phyloP scores from a whole-genome alignment of 164 flowering plant genomes.

The Vitis amurensis region DNA sequence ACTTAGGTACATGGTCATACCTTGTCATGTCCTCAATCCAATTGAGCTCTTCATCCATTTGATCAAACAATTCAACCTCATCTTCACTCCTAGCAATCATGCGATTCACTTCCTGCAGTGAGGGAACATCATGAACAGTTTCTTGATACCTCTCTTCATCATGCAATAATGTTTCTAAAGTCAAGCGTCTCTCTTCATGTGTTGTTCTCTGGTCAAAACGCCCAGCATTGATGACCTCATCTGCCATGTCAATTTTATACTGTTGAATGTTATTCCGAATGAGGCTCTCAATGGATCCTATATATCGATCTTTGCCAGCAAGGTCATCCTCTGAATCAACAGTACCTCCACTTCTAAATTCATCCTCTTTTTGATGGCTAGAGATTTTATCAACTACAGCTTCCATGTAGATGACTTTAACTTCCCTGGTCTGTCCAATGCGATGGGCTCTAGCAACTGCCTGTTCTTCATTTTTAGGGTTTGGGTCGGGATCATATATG shows the following conservation, averaged over 20 bases:
- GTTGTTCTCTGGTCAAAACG: constrained; percentile 99
- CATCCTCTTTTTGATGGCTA: constrained; percentile 92
- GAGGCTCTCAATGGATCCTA: constrained; percentile 97
- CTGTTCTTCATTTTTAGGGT: constrained; percentile 99
- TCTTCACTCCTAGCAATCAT: constrained; percentile 97
- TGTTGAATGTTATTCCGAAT: constrained; percentile 97
- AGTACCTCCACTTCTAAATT: constrained; percentile 67
- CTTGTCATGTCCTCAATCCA: constrained; percentile 86
- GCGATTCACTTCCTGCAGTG: constrained; percentile 91
- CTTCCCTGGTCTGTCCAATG: constrained; percentile 96
- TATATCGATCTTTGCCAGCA: constrained; percentile 95
- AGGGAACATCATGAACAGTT: constrained; percentile 92
- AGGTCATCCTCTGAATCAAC: constrained; percentile 96
- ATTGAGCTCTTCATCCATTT: constrained; percentile 95
- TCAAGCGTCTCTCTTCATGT: constrained; percentile 94
- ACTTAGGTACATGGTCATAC: constrained; percentile 87
- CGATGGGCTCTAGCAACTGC: constrained; percentile 99
- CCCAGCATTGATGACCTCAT: constrained; percentile 99
- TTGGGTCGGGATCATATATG: constrained; percentile 98
- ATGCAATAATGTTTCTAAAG: constrained; percentile 88
- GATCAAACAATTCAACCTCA: constrained; percentile 93
- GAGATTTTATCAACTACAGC: constrained; percentile 92
- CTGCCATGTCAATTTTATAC: constrained; percentile 99
- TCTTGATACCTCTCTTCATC: constrained; percentile 98
- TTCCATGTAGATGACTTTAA: constrained; percentile 95